phyloP scores from a whole-genome alignment of 2,329 filamentous ascomycete species.

The Diaporthe australafricana region DNA sequence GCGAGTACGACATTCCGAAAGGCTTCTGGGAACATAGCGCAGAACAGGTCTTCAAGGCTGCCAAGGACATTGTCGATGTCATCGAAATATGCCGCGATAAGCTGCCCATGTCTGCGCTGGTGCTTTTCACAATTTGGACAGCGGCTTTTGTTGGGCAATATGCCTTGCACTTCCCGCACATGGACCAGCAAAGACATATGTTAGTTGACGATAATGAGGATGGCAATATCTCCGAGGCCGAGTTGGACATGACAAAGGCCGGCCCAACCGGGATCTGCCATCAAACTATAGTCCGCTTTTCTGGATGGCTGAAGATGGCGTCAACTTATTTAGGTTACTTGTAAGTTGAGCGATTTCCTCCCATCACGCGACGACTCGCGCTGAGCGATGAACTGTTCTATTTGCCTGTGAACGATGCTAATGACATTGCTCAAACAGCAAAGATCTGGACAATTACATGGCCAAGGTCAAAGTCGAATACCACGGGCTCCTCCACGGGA shows the following conservation, averaged over 20 bases:
- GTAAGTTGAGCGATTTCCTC: conserved; percentile 6
- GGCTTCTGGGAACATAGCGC: conserved; percentile 74
- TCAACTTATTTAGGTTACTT: conserved; percentile 66
- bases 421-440: conserved; percentile 35
- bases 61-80: conserved; percentile 72
- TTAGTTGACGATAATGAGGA: conserved; percentile 50
- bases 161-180: conserved; percentile 73
- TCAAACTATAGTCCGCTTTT: conserved; percentile 63
- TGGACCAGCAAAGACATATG: conserved; percentile 72
- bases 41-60: conserved; percentile 71
- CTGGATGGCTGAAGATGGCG: conserved; percentile 65
- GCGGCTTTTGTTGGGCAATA: conserved; percentile 76
- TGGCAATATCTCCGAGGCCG: conserved; percentile 42
- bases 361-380: not conserved
- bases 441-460: conserved; percentile 66
- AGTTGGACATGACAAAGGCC: conserved; percentile 47
- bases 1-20: conserved; percentile 53
- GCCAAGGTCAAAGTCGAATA: conserved; percentile 62
- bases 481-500: conserved; percentile 43
- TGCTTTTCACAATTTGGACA: conserved; percentile 75
- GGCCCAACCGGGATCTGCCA: conserved; percentile 61
- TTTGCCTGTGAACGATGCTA: not conserved
- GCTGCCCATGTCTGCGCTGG: conserved; percentile 75
- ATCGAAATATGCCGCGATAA: conserved; percentile 71
- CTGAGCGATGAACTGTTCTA: not conserved